Base-by-base conservation (phyloP, 768 basidiomycete genomes). In the Trametes cubensis region DNA sequence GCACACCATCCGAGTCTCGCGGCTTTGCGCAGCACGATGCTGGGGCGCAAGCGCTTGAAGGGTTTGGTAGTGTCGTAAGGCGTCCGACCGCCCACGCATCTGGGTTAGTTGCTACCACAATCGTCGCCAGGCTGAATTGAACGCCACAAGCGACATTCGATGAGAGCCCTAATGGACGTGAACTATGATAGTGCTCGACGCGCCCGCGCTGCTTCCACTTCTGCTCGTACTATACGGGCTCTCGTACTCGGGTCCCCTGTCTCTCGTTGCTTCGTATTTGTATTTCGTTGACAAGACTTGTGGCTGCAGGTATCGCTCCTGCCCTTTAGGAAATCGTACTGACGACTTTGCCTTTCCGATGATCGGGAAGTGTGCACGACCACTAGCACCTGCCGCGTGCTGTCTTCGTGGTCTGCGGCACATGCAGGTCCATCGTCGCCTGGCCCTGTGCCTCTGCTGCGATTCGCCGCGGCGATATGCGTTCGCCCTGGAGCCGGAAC, bases 401-500 rank as follows among this genome's bases (percentile, higher is more conserved):
- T 34, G 26, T 55, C 42, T 44, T 42, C 54, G 54, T 55, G 54
- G 42, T 34, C 6, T 34, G 34, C 34, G 10, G 34, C 34, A 4
- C 34, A 20, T 44, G 41, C 42, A 21, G 20, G 45, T 47, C 45
- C 45, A 34, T 56, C 45, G 30, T 21, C 44, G 45, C 41, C 56
- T 58, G 21, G 47, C 34, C 38, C 18, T 34, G 23, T n/a, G 6
- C 18, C 18, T 6, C 14, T 26, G 6, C 25, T 34, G 34, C 10
- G 34, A 38, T 47, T 34, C 44, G 28, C 45, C 55, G 44, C 56
- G 56, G 56, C 56, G 56, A 58, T 48, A 49, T 34, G 38, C 20
- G 34, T 41, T 46, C 55, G 25, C 14, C n/a, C 42, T 21, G 38
- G 17, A 20, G 56, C 49, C 56, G 47, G 47, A 40, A 41, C 56